Evolutionary conservation across 768 basidiomycete species (phyloP), one percentile per base, ranked within the genome.

Genomic region (Crepidotus variabilis): DNA sequence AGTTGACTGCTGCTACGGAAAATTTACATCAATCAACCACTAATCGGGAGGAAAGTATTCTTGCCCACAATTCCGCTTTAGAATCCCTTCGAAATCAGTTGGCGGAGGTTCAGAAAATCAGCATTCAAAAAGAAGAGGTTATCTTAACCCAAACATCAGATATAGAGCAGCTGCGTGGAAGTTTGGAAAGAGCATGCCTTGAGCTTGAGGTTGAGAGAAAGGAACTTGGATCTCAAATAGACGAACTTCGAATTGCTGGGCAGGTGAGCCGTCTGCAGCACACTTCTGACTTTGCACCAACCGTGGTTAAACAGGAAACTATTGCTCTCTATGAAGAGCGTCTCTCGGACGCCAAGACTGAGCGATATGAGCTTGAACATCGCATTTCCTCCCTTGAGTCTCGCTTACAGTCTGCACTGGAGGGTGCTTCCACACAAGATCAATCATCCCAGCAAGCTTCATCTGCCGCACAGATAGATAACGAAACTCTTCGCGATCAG

Each of bases 281-380:
- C 5, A 24, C 47, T 32, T 56, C 24, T 32, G 1, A 32, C 20
- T 50, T 47, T 56, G 28, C 47, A 43, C 6, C 14, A 22, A 34
- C 51, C 28, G 8, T 8, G 28, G 0, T 8, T n/a, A 35, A 18
- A 1, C 65, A 94, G 91, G 92, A 94, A 84, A 93, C 94, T 0
- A 97, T 97, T 57, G 91, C 92, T 18, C 78, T 97, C 10, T 98
- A 98, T 66, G 96, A 99, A 73, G 92, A 94, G 66, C 84, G 87
- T 35, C 75, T 96, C 5, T 88, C 83, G 56, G 78, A 77, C 1
- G 80, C 84, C 20, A 90, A 94, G 63, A 75, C 76, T 13, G 80
- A 82, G 60, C 82, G 88, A 47, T 91, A 92, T 63, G 92, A 95
- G 62, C 76, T 90, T 57, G 91, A 95, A 63, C 80, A 84, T 48